Conservation (phyloP, 2,329 filamentous ascomycete species). For the Passalora sequoiae region DNA sequence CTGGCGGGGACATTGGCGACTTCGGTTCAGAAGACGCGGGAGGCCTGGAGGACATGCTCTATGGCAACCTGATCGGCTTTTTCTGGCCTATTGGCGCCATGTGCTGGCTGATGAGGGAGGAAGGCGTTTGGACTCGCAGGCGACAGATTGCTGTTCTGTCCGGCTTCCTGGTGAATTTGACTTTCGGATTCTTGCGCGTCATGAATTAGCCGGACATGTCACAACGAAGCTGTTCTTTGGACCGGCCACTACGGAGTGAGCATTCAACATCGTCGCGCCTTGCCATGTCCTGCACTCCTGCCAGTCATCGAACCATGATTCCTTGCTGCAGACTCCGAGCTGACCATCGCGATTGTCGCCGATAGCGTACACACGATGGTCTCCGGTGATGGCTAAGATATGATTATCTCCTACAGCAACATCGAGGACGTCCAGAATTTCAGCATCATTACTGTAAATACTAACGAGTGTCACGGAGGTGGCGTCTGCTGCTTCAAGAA, state of each 20-base stretch:
- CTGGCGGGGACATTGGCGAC: conserved; percentile 38
- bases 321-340: conserved; percentile 41
- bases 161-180: conserved; percentile 73
- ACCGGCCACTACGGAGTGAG: conserved; percentile 21
- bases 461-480: conserved; percentile 30
- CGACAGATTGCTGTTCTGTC: conserved; percentile 82
- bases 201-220: conserved; percentile 36
- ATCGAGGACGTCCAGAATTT: conserved; percentile 47
- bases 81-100: conserved; percentile 87
- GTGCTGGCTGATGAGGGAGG: conserved; percentile 78
- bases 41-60: conserved; percentile 77
- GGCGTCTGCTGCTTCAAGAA: conserved; percentile 18
- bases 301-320: conserved; percentile 26
- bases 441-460: conserved; percentile 37
- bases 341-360: conserved; percentile 58
- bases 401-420: conserved; percentile 56
- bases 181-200: conserved; percentile 65
- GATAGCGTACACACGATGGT: conserved; percentile 50
- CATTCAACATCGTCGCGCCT: conserved; percentile 2
- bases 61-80: conserved; percentile 86
- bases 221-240: conserved; percentile 23
- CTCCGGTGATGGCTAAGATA: conserved; percentile 51
- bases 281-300: conserved; percentile 13
- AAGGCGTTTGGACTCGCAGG: conserved; percentile 78
- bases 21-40: conserved; percentile 54